Evolutionary conservation across 441 rosid genomes (phyloP), one percentile per base, ranked within the genome.

Genomic region (Macaranga tanarius): DNA sequence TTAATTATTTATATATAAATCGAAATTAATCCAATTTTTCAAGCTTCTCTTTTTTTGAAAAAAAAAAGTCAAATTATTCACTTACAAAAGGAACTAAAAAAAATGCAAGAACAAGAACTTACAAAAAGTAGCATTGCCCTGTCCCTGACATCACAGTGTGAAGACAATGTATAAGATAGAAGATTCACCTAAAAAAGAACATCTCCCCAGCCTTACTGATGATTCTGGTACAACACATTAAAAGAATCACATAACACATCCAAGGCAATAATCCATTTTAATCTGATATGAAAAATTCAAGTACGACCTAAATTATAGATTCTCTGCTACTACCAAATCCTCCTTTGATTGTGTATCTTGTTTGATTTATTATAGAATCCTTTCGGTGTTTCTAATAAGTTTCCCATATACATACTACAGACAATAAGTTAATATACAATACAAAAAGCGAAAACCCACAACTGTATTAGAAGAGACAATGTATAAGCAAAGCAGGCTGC

Each of bases 301-400:
- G 12, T 52, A 3, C 52, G 17, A 48, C 19, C 16, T 2, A 52
- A 52, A 7, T 44, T 23, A 40, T 42, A 38, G 70, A 64, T 72
- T 54, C 10, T 64, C 54, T 20, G 50, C 26, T 7, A 20, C 70
- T 57, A 17, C 51, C 19, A 58, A 47, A 67, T 72, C 50, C 59
- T 73, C 20, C 11, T 3, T 58, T 64, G 54, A 73, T 45, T 31
- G 28, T 17, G 19, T 61, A 12, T 26, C 47, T 20, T 12, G 31
- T 23, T 13, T 56, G 40, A 26, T 54, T 6, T 25, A 48, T 10
- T 25, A 13, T 42, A 57, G 57, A 73, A 65, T 15, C 65, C 56
- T 31, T 47, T 34, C 65, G 61, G 50, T 58, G 28, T 40, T 23
- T 2, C 6, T 34, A 34, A 34, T 34, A 34, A 5, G 38, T 34